These are phyloP conservation scores for Gossypium longicalyx DNA, from an alignment of 345 rosid genomes.

Conservation along the genomic window DNA sequence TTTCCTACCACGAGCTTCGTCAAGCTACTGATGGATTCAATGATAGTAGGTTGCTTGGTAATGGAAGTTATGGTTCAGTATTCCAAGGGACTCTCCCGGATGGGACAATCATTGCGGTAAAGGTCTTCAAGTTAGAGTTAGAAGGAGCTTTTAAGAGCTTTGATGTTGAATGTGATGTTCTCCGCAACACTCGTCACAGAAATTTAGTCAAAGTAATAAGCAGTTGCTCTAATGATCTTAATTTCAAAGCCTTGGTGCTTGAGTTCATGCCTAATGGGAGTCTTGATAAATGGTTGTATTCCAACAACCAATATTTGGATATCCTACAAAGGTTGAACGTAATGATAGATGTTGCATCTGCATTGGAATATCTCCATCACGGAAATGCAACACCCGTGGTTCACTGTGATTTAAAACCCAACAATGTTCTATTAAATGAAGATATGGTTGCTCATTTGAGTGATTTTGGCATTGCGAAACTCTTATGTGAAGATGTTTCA, in stretches of 20 bases:
- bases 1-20: background rate
- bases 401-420: conserved; percentile 18
- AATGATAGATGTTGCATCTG: conserved; percentile 20
- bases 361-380: background rate
- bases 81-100: conserved; percentile 5
- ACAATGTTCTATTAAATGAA: conserved; percentile 1
- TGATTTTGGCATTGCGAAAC: conserved; percentile 21
- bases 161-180: conserved; percentile 18
- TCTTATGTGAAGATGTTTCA: background rate
- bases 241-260: background rate
- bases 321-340: conserved; percentile 14
- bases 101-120: conserved; percentile 3
- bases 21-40: background rate
- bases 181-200: conserved; percentile 12
- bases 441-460: conserved; percentile 17
- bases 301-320: background rate
- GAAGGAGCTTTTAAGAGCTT: conserved; percentile 17
- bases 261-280: conserved; percentile 9
- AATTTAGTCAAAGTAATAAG: conserved; percentile 16
- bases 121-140: conserved; percentile 12
- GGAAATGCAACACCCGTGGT: background rate
- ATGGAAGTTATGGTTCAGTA: conserved; percentile 18
- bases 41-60: background rate
- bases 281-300: conserved; percentile 14
- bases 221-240: background rate